Evolutionary conservation across 2,329 filamentous ascomycete species (phyloP).

Genomic region (Chaetomiaceae sp.): DNA sequence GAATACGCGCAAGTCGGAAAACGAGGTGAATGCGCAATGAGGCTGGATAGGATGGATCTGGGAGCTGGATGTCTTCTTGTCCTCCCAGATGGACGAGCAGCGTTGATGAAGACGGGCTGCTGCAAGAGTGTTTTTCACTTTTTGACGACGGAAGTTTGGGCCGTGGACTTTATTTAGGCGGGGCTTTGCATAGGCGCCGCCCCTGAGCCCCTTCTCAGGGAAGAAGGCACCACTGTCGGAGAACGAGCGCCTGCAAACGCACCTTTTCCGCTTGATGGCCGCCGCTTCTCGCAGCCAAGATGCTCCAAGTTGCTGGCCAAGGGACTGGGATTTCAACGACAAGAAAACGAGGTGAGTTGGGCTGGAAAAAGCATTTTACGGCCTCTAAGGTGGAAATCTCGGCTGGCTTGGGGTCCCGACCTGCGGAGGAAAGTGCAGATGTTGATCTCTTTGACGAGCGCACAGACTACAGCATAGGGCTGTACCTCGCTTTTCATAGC

Average conservation of each 20-base stretch:
- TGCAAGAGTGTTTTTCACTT: no score
- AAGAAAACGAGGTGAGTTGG: neutral
- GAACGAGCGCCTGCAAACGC: neutral
- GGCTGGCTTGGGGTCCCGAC: neutral
- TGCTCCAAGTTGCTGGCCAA: neutral
- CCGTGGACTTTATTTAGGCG: no score
- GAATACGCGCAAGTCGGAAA: neutral
- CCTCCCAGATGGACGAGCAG: no score
- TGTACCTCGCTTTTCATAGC: neutral
- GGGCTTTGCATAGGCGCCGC: conserved; percentile 11
- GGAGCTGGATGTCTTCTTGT: neutral
- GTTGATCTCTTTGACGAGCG: neutral
- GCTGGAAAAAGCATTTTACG: no score
- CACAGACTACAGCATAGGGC: conserved; percentile 2
- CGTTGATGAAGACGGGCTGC: no score
- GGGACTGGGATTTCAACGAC: neutral
- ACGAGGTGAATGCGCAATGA: neutral
- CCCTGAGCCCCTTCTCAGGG: conserved; percentile 7
- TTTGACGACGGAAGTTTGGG: no score
- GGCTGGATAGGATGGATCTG: neutral
- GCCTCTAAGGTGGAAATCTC: no score
- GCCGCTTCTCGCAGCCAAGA: conserved; percentile 4
- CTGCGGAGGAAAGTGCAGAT: neutral
- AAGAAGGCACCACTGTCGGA: neutral
- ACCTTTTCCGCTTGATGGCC: neutral